Evolutionary conservation across 2,329 filamentous ascomycete species (phyloP).

Genomic region (Arthrobotrys entomopaga): DNA sequence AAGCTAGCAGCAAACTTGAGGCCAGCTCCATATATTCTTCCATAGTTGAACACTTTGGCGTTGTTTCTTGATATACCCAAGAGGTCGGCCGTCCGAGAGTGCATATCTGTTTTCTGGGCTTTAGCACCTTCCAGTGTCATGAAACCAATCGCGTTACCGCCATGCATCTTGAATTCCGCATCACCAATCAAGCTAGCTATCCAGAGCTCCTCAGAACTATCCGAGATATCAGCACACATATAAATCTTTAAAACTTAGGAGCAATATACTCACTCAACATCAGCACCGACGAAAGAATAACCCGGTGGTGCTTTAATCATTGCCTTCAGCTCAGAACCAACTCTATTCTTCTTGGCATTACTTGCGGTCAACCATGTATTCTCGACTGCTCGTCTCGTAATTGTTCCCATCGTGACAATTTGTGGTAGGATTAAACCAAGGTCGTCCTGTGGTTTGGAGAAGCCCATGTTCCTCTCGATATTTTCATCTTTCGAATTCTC

Average conservation of each 20-base stretch:
- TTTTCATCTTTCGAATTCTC: conserved; percentile 69
- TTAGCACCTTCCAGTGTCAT: conserved; percentile 99
- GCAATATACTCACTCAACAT: conserved; percentile 74
- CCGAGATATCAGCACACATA: conserved; percentile 7
- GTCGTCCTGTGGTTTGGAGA: conserved; percentile 57
- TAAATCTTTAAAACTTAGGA: background rate
- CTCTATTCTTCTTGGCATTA: conserved; percentile 94
- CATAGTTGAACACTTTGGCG: conserved; percentile 98
- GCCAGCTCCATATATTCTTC: conserved; percentile 97
- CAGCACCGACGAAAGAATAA: conserved; percentile 93
- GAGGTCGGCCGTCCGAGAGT: conserved; percentile 81
- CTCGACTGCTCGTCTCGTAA: conserved; percentile 91
- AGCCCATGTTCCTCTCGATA: conserved; percentile 52
- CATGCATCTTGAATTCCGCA: conserved; percentile 92
- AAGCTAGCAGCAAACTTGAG: conserved; percentile 91
- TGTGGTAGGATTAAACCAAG: conserved; percentile 93
- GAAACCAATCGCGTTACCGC: conserved; percentile 96
- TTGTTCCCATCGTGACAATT: conserved; percentile 97
- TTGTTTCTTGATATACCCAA: conserved; percentile 93
- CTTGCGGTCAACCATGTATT: conserved; percentile 98
- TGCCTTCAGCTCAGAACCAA: conserved; percentile 95
- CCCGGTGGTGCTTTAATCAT: conserved; percentile 93
- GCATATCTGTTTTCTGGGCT: conserved; percentile 71
- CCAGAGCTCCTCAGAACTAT: conserved; percentile 87
- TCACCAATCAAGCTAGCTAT: conserved; percentile 96